Conservation (phyloP, 768 basidiomycete species). For the Tubosaeta sp. region DNA sequence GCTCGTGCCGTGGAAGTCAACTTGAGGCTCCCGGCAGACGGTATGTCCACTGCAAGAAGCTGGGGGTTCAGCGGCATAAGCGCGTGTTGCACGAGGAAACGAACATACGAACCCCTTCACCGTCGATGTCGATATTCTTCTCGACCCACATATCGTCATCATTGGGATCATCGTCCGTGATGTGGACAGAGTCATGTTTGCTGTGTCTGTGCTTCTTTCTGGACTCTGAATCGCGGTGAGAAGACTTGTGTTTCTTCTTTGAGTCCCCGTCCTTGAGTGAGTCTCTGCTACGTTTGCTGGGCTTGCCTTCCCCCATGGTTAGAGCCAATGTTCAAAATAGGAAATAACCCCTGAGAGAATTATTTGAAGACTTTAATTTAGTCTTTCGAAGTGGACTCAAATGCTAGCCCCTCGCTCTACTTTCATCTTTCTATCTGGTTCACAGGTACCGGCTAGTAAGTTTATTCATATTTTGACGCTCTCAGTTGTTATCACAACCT, state of each 20-base stretch:
- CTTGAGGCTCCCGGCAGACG: slow-evolving; percentile 67
- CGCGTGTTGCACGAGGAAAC: neutral
- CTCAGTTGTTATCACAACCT: too few species aligned
- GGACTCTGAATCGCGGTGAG: slow-evolving; percentile 32
- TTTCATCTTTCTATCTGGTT: too few species aligned
- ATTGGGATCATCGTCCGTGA: slow-evolving; percentile 69
- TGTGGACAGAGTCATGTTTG: slow-evolving; percentile 30
- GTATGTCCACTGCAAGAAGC: slow-evolving; percentile 70
- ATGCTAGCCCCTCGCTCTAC: too few species aligned
- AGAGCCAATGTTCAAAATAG: slow-evolving; percentile 2
- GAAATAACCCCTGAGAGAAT: neutral
- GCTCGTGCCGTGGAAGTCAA: slow-evolving; percentile 57
- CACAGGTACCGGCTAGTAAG: too few species aligned
- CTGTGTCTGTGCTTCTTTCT: slow-evolving; percentile 35
- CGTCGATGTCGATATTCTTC: slow-evolving; percentile 78
- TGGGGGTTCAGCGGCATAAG: slow-evolving; percentile 24
- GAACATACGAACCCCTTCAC: slow-evolving; percentile 57
- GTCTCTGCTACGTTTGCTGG: slow-evolving; percentile 30
- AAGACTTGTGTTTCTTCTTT: slow-evolving; percentile 54
- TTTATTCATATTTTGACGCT: too few species aligned
- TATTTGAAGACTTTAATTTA: too few species aligned
- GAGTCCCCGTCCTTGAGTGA: slow-evolving; percentile 40
- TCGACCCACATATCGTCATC: slow-evolving; percentile 84
- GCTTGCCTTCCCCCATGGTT: slow-evolving; percentile 24
- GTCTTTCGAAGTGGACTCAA: too few species aligned